A percentile compares a stretch with the other conserved stretches of the same genome.
Conservation (phyloP, 108 stramenopile genomes). For the Skeletonema menzelii region DNA sequence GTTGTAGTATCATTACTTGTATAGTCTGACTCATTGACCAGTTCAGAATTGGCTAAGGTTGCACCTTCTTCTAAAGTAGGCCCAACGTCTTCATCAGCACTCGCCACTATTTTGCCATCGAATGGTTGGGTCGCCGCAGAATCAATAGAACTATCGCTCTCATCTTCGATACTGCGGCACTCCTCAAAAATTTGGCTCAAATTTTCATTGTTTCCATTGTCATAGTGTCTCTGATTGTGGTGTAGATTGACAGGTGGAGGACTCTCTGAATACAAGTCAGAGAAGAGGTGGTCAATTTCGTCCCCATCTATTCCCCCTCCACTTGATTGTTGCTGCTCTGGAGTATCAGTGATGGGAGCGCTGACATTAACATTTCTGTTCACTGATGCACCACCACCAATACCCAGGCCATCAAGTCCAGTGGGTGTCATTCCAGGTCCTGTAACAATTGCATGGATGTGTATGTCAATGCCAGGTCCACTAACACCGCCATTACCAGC, state of each 20-base stretch:
- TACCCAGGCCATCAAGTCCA: conserved; percentile 40
- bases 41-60: background rate
- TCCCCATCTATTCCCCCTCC: conserved; percentile 25
- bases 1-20: background rate
- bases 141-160: background rate
- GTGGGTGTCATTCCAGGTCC: conserved; percentile 54
- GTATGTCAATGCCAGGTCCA: conserved; percentile 85
- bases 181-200: conserved; percentile 25
- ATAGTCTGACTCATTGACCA: background rate
- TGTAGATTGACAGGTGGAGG: conserved; percentile 71
- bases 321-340: conserved; percentile 41
- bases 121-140: background rate
- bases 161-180: conserved; percentile 35
- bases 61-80: background rate
- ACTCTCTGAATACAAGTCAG: conserved; percentile 80
- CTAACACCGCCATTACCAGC: conserved; percentile 21
- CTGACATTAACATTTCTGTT: background rate
- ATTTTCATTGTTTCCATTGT: background rate
- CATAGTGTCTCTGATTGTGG: background rate
- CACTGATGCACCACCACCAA: conserved; percentile 19
- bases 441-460: conserved; percentile 89
- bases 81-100: background rate
- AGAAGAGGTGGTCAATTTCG: conserved; percentile 59
- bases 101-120: conserved; percentile 3
- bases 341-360: background rate